These are phyloP conservation scores for Letharia lupina DNA, from an alignment of 495 filamentous ascomycete genomes.

Conservation along the genomic window DNA sequence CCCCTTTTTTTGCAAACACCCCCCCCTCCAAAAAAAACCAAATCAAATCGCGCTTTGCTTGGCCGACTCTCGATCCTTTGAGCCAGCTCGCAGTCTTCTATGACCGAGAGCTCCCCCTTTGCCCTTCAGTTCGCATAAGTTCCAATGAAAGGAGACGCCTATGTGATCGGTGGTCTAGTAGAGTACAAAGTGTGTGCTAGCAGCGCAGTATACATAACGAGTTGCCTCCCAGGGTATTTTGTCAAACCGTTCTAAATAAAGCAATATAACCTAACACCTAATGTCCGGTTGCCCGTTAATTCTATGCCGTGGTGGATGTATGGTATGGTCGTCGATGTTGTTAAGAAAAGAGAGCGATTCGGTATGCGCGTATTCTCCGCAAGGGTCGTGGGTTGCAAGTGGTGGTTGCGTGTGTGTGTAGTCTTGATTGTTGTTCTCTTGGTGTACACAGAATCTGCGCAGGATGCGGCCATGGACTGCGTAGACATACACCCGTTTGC, in stretches of 20 bases:
- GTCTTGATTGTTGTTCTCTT: not conserved
- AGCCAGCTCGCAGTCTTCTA: not conserved
- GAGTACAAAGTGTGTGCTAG: not conserved
- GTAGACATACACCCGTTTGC: not conserved
- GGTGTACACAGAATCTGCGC: not conserved
- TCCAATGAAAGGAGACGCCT: not conserved
- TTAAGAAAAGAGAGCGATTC: constrained; percentile 8
- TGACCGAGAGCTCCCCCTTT: not conserved
- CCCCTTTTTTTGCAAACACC: not conserved
- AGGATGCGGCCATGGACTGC: not conserved
- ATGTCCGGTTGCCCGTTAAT: constrained; percentile 14
- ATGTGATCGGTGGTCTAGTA: not conserved
- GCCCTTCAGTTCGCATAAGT: not conserved
- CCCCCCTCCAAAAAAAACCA: too few species aligned
- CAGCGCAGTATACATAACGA: not conserved
- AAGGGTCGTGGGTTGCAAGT: not conserved
- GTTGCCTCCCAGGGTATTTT: constrained; percentile 23
- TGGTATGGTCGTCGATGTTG: constrained; percentile 1
- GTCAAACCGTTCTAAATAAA: not conserved
- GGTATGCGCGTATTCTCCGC: not conserved
- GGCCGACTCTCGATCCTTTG: not conserved
- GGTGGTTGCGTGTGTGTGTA: not conserved
- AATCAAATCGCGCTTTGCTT: not conserved
- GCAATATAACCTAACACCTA: constrained; percentile 5
- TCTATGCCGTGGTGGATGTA: constrained; percentile 15